Base-by-base conservation (phyloP, 805 yeast species). In the Cyberlindnera bimundalis region DNA sequence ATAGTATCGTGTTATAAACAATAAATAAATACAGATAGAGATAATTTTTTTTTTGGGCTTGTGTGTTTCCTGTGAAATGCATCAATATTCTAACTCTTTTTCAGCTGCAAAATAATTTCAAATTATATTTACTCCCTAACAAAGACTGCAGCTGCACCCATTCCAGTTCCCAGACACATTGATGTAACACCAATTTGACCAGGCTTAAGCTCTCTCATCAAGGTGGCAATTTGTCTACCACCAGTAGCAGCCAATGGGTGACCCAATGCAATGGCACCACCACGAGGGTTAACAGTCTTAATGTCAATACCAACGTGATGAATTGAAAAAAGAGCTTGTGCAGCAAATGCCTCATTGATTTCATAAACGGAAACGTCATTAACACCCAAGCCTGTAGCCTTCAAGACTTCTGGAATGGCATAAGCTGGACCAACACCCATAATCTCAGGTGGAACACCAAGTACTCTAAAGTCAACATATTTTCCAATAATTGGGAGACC, bases 401-500 rank as follows among this genome's bases (percentile, higher is more conserved):
- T 70, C 51, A 91, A 74, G 15, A 87, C 81, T 41, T 75, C 76
- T 47, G 99, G 98, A 56, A 91, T 90, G 45, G 98, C 99, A 55
- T 76, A 79, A 20, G 96, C 97, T 43, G 99, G 99, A 32, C 98
- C 99, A 55, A 91, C 80, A 44, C 98, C 99, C 99, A 91, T 91
- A 46, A 90, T 78, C 66, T 88, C 95, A 17, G 97, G 97, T 41
- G 97, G 96, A 33, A 90, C 96, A 55, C 99, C 99, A 42, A 84
- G 91, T 29, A 81, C 70, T 52, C 83, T 76, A 57, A 86, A 81
- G 53, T 81, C 83, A 47, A 89, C 79, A 54, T 78, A 91, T 69
- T 85, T 86, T 47, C 82, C 99, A 43, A 83, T 56, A 46, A 88
- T 79, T 40, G 84, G 81, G 53, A 84, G 73, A 29, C 83, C 81